Base-by-base conservation (phyloP, 768 basidiomycete species). In the Boletus tomentosulus region DNA sequence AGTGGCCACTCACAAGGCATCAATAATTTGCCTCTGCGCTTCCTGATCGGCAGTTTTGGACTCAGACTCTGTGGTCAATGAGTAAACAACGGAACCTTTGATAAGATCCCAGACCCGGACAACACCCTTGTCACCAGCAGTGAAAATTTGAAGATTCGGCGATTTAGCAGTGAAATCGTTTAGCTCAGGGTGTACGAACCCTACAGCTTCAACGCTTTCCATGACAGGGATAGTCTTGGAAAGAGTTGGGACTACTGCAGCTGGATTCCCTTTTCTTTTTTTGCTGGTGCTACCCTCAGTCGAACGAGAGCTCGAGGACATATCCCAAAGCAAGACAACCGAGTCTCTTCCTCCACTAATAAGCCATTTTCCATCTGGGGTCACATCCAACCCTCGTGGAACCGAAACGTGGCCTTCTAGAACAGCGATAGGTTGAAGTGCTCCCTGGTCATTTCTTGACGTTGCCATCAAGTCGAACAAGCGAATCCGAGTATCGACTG, bases 341-440 rank as follows among this genome's bases (percentile, higher is more conserved):
- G 92, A 86, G 70, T 99, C 97, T 54, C 97, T 76, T 27, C 95
- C 96, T 15, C 92, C 95, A 53, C 86, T 93, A 53, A 98, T 74
- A 24, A 97, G 79, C 87, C 89, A 95, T 64, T 84, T 83, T 12
- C 95, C 96, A 66, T 98, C 94, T 7, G 69, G 66, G 4, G 89
- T 88, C 24, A 94, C 82, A 62, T 89, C 92, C 37, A 98, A 76
- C 7, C 92, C 94, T 52, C 97, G 78, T 10, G 96, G 94, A 35
- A 98, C 95, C 35, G 91, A 94, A 39, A 90, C 89, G 69, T 99
- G 97, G 0, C 95, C 97, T 62, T 98, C 95, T 16, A 99, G 76
- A n/a, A 95, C 78, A 11, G 85, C 85, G 54, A 86, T 74, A 42
- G 92, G 83, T 68, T 87, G 83, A 51, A 82, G 75, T 16, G 76